Percentiles rank a stretch among this genome's conserved stretches.
Conservation (phyloP, 345 rosid species). For the Anastatica hierochuntica region DNA sequence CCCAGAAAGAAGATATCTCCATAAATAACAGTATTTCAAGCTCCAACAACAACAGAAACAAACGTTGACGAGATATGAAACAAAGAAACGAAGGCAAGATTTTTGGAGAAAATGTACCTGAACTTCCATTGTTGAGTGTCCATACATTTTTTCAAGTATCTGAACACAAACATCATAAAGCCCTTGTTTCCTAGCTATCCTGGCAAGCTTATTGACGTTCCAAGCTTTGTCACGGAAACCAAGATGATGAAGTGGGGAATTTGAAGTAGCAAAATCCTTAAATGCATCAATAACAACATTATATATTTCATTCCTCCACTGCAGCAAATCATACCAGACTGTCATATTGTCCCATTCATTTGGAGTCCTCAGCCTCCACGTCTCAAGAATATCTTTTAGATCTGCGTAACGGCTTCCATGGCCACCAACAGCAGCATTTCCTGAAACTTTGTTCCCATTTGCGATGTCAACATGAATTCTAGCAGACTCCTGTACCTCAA, state of each 20-base stretch:
- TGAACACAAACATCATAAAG: slow-evolving; percentile 89
- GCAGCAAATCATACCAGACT: slow-evolving; percentile 92
- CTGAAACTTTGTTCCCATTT: slow-evolving; percentile 70
- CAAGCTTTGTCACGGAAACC: slow-evolving; percentile 98
- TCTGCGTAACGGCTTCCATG: slow-evolving; percentile 84
- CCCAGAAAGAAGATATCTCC: slow-evolving; percentile 16
- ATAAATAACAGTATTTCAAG: slow-evolving; percentile 1
- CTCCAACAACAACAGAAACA: not conserved
- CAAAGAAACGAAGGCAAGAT: not conserved
- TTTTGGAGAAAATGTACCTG: slow-evolving; percentile 47
- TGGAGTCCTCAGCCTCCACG: slow-evolving; percentile 97
- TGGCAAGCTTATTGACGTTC: slow-evolving; percentile 98
- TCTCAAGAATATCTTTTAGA: slow-evolving; percentile 93
- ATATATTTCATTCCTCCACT: slow-evolving; percentile 98
- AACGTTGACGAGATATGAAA: not conserved
- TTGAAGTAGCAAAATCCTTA: slow-evolving; percentile 63
- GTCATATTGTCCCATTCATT: slow-evolving; percentile 99
- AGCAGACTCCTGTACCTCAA: slow-evolving; percentile 96
- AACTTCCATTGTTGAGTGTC: slow-evolving; percentile 97
- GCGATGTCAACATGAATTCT: slow-evolving; percentile 83
- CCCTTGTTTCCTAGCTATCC: slow-evolving; percentile 92
- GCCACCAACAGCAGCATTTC: slow-evolving; percentile 51
- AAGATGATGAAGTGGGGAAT: slow-evolving; percentile 88
- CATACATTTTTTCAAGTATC: slow-evolving; percentile 95
- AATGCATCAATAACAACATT: slow-evolving; percentile 88